Percentiles rank a stretch among this genome's conserved stretches.
Conservation (phyloP, 1,284 basidiomycete species). For the Mycena citricolor region DNA sequence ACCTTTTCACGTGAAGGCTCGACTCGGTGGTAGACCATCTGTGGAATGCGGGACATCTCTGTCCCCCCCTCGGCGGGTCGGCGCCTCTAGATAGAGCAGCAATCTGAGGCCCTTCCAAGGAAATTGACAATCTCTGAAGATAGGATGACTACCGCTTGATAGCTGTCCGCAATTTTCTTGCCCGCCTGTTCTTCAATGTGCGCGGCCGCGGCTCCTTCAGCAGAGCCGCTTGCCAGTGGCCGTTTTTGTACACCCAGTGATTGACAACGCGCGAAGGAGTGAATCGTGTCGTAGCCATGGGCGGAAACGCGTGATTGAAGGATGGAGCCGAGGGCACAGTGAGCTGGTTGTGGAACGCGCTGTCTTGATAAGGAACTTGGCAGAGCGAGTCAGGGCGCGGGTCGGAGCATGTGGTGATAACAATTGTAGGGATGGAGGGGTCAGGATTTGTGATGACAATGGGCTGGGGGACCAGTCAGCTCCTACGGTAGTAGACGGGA, state of each 20-base stretch:
- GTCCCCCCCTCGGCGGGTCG: too few species aligned
- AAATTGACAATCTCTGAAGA: too few species aligned
- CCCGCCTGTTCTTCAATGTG: constrained; percentile 44
- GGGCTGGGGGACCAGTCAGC: constrained; percentile 1
- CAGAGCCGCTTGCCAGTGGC: constrained; percentile 53
- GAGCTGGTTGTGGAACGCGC: constrained; percentile 50
- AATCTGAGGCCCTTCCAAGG: too few species aligned
- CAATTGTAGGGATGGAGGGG: constrained; percentile 46
- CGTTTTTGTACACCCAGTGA: constrained; percentile 49
- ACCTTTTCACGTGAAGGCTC: too few species aligned
- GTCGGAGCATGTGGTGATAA: constrained; percentile 47
- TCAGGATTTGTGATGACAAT: constrained; percentile 12
- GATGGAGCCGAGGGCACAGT: constrained; percentile 49
- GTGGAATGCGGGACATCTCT: too few species aligned
- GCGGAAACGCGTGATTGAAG: constrained; percentile 51
- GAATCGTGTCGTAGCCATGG: constrained; percentile 30
- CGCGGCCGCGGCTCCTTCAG: constrained; percentile 35
- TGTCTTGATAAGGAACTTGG: constrained; percentile 54
- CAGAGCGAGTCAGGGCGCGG: constrained; percentile 40
- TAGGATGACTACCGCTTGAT: constrained; percentile 1
- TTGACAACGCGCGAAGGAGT: constrained; percentile 33
- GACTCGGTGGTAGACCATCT: too few species aligned
- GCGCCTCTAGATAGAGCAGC: too few species aligned
- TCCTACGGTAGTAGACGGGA: neutral
- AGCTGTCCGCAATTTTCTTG: constrained; percentile 41